Base-by-base conservation (phyloP, 23 red algal species). In the Gracilaria gracilis region DNA sequence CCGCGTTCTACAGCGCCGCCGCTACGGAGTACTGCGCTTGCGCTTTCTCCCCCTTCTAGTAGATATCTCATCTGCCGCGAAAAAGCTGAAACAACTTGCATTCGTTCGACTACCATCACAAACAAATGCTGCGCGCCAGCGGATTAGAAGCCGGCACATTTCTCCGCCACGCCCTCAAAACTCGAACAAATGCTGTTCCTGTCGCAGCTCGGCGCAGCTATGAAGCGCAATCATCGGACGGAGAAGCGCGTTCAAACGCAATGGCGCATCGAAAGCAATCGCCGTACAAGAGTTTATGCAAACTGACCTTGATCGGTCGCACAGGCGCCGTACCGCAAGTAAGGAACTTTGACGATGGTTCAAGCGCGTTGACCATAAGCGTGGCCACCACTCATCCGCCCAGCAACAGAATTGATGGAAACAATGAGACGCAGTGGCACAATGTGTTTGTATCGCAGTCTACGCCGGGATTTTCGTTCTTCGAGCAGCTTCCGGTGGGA, bases 221-320 rank as follows among this genome's bases (percentile, higher is more conserved):
- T 19, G 59, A 62, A 27, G 59, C 59, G 7, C 4, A 7, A 13
- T 2, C 19, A 58, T 19, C 54, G 4, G 2, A 23, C 54, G 54
- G 6, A 36, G 64, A 69, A 5, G 64, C 3, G 12, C 31, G 27
- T 19, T 1, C 64, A 69, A 69, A 69, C 33, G 11, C 9, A 19
- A 1, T 20, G 28, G 2, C 2, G 32, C 33, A 42, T 25, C 39
- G 42, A 50, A 24, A 20, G 9, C 16, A 48, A 27, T 77, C 72
- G 11, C 4, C 72, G 72, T 77, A 77, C 42, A 77, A 50, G 42
- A 77, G 39, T n/a, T 8, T 91, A 21, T 65, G 87, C 76, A 91
- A 91, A 48, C 39, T 73, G 4, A 91, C 87, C 19, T 29, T 91
- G 19, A 73, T 91, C 73, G 87, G 87, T 9, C 87, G 87, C 16